Base-by-base conservation (phyloP, 495 filamentous ascomycete species). In the Penicillium samsonianum region DNA sequence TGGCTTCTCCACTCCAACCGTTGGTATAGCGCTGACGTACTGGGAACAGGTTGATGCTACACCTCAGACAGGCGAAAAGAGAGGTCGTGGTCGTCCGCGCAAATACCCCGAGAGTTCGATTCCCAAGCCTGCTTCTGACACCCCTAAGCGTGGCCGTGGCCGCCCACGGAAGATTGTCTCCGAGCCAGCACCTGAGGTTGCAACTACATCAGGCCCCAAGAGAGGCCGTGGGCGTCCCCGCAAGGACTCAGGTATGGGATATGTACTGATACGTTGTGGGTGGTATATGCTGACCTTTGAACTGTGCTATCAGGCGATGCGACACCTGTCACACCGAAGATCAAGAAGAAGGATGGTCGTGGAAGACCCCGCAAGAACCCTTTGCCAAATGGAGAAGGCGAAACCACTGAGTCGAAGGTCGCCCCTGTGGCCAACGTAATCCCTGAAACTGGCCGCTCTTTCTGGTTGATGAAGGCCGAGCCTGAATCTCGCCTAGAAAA, bases 401-500 rank as follows among this genome's bases (percentile, higher is more conserved):
- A 53, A 51, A 20, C 50, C 25, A 30, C 53, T 3, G 60, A 67
- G n/a, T 51, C 58, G 12, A 54, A 57, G 42, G 8, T 51, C 23
- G 64, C 65, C 3, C 48, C 51, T n/a, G 56, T 57, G 3, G 23
- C 41, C 3, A 40, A 48, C 2, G 56, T 46, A 8, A 52, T 58
- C 25, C 54, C 62, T 26, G 64, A 65, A 7, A 53, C 62, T 25
- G 68, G 61, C 17, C 71, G 61, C 23, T 76, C 75, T 22, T 96
- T 90, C 72, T 97, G 92, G 93, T 84, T 98, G 58, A 84, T 98
- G 84, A 98, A 98, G 76, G 91, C 93, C 8, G 93, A 98, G 73
- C 93, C 94, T 3, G 87, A 92, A 64, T 85, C 90, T 25, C 86
- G 94, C 19, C 68, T 92, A 22, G 90, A 94, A 67, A 96, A 91